Conservation (phyloP, 805 yeast species). For the Ogataea polymorpha region DNA sequence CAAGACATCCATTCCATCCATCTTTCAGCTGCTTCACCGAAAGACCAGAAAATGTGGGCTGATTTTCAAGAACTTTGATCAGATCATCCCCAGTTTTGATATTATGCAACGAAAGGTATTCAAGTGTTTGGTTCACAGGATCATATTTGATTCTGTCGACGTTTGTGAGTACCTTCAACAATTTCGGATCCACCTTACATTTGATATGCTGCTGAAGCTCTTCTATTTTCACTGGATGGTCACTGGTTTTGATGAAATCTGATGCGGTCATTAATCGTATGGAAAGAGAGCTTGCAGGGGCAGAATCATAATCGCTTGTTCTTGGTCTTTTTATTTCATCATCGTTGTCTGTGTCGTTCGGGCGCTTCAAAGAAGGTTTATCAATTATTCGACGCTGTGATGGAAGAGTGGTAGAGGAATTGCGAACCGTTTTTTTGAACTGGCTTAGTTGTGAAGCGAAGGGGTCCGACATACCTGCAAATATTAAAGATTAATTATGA, state of each 20-base stretch:
- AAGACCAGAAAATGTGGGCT: slow-evolving; percentile 83
- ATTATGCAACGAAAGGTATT: slow-evolving; percentile 85
- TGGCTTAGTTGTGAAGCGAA: slow-evolving; percentile 53
- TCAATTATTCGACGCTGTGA: slow-evolving; percentile 32
- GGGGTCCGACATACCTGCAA: slow-evolving; percentile 28
- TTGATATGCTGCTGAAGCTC: slow-evolving; percentile 68
- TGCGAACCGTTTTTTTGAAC: slow-evolving; percentile 57
- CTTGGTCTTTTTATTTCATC: slow-evolving; percentile 18
- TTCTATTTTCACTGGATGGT: slow-evolving; percentile 62
- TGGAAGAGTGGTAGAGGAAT: slow-evolving; percentile 51
- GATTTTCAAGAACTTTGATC: slow-evolving; percentile 67
- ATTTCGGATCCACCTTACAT: slow-evolving; percentile 54
- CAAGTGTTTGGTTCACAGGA: slow-evolving; percentile 59
- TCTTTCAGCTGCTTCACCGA: slow-evolving; percentile 74
- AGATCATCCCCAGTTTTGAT: slow-evolving; percentile 79
- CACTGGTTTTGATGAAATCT: slow-evolving; percentile 75
- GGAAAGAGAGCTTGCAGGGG: slow-evolving; percentile 43
- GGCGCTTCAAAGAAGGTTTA: slow-evolving; percentile 5
- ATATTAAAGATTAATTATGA: background rate
- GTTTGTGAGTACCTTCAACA: slow-evolving; percentile 68
- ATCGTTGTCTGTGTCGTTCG: slow-evolving; percentile 13
- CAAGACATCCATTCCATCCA: slow-evolving; percentile 92
- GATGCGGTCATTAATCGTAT: slow-evolving; percentile 89
- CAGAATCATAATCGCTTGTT: slow-evolving; percentile 10
- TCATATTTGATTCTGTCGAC: slow-evolving; percentile 76